phyloP scores from a whole-genome alignment of 768 basidiomycete species.

The Mycena leptocephala region DNA sequence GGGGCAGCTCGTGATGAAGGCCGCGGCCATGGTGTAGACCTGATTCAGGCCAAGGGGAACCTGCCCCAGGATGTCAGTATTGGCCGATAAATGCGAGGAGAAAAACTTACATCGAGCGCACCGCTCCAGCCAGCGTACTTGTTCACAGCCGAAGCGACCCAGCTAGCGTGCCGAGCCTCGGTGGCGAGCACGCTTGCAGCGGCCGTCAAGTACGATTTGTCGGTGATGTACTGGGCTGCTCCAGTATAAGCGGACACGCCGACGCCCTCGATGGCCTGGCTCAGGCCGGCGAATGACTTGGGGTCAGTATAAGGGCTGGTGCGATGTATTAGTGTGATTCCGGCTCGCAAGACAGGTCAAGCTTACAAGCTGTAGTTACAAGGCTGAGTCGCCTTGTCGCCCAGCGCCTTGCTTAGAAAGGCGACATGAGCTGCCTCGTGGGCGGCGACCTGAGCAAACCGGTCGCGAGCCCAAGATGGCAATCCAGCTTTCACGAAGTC shows the following conservation, averaged over 20 bases:
- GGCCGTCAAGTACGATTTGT: constrained; percentile 64
- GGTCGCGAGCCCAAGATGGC: constrained; percentile 61
- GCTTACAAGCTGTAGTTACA: constrained; percentile 75
- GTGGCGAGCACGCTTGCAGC: constrained; percentile 72
- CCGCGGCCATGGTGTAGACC: constrained; percentile 56
- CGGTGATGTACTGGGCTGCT: constrained; percentile 63
- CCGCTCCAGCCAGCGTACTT: constrained; percentile 65
- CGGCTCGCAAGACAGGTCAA: not conserved
- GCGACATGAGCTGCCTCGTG: constrained; percentile 68
- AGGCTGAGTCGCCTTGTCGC: constrained; percentile 64
- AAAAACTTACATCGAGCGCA: constrained; percentile 61
- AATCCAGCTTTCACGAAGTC: constrained; percentile 64
- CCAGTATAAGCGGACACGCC: constrained; percentile 70
- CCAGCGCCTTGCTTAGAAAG: constrained; percentile 55
- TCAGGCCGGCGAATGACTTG: constrained; percentile 65
- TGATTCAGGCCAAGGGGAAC: constrained; percentile 50
- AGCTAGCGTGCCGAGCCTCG: constrained; percentile 74
- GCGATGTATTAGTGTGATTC: not conserved
- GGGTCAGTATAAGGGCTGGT: constrained; percentile 66
- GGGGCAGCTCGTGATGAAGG: constrained; percentile 72
- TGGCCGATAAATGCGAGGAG: constrained; percentile 37
- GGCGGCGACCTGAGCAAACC: constrained; percentile 63
- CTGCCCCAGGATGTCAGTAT: constrained; percentile 39
- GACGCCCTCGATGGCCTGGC: constrained; percentile 71
- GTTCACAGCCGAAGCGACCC: constrained; percentile 65